Conservation (phyloP, 345 rosid species). For the Pistacia atlantica region DNA sequence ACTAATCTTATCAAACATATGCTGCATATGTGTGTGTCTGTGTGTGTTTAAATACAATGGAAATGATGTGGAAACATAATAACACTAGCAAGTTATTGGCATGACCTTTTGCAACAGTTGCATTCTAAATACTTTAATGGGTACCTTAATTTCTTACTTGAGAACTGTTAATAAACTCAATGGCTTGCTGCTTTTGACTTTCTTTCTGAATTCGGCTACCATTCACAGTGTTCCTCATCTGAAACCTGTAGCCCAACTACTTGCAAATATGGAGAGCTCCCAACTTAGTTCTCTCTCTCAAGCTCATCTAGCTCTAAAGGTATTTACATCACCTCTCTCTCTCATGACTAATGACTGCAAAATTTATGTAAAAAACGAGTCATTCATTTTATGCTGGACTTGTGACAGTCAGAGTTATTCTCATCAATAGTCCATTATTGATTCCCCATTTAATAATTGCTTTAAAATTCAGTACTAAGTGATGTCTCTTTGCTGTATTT, state of each 20-base stretch:
- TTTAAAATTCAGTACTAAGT: not conserved
- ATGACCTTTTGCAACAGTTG: not conserved
- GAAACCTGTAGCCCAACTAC: slow-evolving; percentile 55
- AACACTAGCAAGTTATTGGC: not conserved
- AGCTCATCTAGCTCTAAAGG: slow-evolving; percentile 23
- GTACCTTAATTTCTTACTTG: not conserved
- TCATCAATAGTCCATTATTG: not conserved
- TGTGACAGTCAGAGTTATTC: slow-evolving; percentile 1
- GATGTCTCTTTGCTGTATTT: slow-evolving; percentile 1
- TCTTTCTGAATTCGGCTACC: slow-evolving; percentile 11
- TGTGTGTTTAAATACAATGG: not conserved
- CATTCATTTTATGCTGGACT: not conserved
- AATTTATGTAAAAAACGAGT: too few relatives aligned
- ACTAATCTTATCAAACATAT: not conserved
- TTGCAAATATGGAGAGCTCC: slow-evolving; percentile 61
- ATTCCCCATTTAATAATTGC: not conserved
- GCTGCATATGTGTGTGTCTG: not conserved
- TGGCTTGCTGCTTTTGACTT: not conserved
- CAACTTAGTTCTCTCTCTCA: slow-evolving; percentile 55
- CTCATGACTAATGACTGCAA: not conserved
- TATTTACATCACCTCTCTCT: slow-evolving; percentile 5
- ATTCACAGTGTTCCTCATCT: slow-evolving; percentile 62
- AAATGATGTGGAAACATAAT: not conserved
- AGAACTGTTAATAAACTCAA: not conserved
- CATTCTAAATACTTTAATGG: not conserved